Evolutionary conservation across 2,329 filamentous ascomycete species (phyloP), one percentile per base, ranked within the genome.

Genomic region (Acephala macrosclerotiorum): DNA sequence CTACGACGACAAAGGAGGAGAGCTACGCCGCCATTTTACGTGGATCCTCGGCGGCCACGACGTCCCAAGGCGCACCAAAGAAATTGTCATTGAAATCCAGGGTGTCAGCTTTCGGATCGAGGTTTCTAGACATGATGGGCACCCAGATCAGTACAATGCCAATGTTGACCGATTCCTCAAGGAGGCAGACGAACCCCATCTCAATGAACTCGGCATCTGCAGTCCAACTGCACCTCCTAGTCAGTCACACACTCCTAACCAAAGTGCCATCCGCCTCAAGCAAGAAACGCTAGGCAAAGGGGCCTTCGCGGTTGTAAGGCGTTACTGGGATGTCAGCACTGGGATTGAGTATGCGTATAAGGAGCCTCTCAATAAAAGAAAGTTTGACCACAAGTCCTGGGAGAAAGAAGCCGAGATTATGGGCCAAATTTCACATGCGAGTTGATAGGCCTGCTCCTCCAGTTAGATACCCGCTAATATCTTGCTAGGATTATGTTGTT

Each of bases 401-500:
- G 9, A 20, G n/a, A 68, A 53, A 20, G 72, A 75, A 67, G 70
- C 66, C 56, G 16, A 40, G 38, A 73, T 74, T 55, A 72, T 74
- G 68, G n/a, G 49, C 3, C 58, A 64, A 59, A 40, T 74, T 58
- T 66, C 62, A 51, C 69, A 73, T 69, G 66, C 72, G 58, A 59
- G 18, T 38, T 59, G 16, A 38, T 51, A n/a, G 4, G 14, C n/a
- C 25, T 33, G 1, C 57, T 2, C 35, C 22, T 47, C 42, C 18
- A 20, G 14, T 4, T 33, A 59, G 1, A 29, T 4, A 7, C 25
- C 25, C 25, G 47, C 47, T 51, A 29, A 51, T 18, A 51, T 20
- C 38, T 26, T 69, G 66, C 53, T 35, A 70, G 62, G 62, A 65
- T 14, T 53, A 67, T 65, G 35, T 67, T 33, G 53, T 67, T 26